Evolutionary conservation across 2,329 filamentous ascomycete genomes (phyloP).

Genomic region (Curvularia verruculosa): DNA sequence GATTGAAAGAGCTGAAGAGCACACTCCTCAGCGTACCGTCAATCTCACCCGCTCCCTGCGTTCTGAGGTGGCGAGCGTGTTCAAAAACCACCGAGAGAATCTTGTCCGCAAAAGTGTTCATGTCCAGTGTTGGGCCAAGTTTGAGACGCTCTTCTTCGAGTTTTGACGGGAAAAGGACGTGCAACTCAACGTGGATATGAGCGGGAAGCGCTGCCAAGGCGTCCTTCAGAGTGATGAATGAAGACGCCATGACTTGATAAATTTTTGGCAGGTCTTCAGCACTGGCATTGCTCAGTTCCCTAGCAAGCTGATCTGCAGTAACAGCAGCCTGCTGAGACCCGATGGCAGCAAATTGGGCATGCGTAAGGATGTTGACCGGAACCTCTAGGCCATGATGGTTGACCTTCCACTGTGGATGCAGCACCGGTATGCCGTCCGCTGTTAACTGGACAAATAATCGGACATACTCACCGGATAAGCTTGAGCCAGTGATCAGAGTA

Average conservation of each 20-base stretch:
- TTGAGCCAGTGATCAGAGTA: conserved; percentile 91
- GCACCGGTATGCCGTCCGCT: conserved; percentile 81
- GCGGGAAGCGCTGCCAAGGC: conserved; percentile 76
- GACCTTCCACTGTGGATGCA: conserved; percentile 86
- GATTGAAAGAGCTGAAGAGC: conserved; percentile 92
- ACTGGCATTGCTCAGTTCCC: conserved; percentile 32
- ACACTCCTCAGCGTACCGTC: conserved; percentile 80
- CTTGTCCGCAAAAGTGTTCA: conserved; percentile 85
- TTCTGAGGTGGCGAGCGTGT: conserved; percentile 75
- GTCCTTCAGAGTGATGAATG: conserved; percentile 79
- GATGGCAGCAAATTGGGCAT: conserved; percentile 69
- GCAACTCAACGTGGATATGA: conserved; percentile 87
- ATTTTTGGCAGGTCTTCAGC: conserved; percentile 60
- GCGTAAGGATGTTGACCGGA: conserved; percentile 78
- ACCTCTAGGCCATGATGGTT: conserved; percentile 77
- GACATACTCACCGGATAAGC: conserved; percentile 93
- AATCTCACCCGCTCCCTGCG: conserved; percentile 58
- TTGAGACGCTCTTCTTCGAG: conserved; percentile 73
- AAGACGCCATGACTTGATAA: conserved; percentile 73
- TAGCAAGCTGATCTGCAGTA: conserved; percentile 31
- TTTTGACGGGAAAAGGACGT: conserved; percentile 82
- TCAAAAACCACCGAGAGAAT: conserved; percentile 88
- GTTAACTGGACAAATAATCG: conserved; percentile 91
- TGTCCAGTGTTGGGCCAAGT: conserved; percentile 76
- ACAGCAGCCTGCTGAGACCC: conserved; percentile 43